Conservation (phyloP, 345 rosid species). For the Sapria himalayana region DNA sequence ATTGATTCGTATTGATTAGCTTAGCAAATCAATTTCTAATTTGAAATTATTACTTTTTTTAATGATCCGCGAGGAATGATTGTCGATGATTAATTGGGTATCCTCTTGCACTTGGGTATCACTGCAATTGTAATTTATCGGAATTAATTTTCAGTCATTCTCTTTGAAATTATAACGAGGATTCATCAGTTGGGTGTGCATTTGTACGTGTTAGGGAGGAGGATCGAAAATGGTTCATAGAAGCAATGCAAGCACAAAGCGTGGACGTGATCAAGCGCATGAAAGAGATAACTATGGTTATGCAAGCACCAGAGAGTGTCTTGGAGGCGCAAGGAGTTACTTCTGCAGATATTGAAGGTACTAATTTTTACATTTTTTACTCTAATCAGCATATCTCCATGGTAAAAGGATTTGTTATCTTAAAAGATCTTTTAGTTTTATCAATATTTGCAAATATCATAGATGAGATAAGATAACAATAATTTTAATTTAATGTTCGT, state of each 20-base stretch:
- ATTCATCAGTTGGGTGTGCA: neutral
- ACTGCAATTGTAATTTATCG: too few species aligned
- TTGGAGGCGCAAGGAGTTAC: slow-evolving; percentile 67
- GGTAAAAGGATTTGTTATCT: neutral
- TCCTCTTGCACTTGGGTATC: too few species aligned
- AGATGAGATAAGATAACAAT: too few species aligned
- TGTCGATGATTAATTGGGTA: too few species aligned
- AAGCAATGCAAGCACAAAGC: slow-evolving; percentile 71
- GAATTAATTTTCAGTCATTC: too few species aligned
- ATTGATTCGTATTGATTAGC: neutral
- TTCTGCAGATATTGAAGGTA: slow-evolving; percentile 56
- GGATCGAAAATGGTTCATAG: slow-evolving; percentile 82
- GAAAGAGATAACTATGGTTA: slow-evolving; percentile 70
- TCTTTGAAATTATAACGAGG: too few species aligned
- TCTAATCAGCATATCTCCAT: neutral
- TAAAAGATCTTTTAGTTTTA: neutral
- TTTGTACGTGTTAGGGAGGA: slow-evolving; percentile 34
- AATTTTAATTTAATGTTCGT: too few species aligned
- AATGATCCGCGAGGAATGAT: too few species aligned
- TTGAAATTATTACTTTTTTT: neutral
- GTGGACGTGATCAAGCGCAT: slow-evolving; percentile 59
- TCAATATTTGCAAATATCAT: too few species aligned
- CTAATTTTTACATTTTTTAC: neutral
- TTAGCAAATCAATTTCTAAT: neutral
- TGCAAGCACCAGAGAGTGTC: slow-evolving; percentile 47